These are phyloP conservation scores for Boletus rubescentipes DNA, from an alignment of 768 basidiomycete species.

Conservation along the genomic window DNA sequence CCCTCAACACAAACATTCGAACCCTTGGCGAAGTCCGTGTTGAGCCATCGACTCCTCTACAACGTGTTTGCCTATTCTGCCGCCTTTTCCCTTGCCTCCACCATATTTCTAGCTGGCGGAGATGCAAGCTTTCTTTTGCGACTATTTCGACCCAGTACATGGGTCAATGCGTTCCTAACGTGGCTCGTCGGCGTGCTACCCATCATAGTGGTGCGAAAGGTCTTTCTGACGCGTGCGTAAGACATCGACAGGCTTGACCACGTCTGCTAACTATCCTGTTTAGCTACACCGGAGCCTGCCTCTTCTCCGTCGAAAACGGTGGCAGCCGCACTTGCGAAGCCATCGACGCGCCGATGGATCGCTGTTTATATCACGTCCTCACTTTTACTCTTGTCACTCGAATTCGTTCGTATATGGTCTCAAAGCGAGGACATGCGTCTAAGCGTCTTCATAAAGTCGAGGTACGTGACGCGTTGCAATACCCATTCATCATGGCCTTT, in stretches of 20 bases:
- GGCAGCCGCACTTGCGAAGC: slow-evolving; percentile 45
- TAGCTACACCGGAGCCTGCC: slow-evolving; percentile 48
- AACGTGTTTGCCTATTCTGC: slow-evolving; percentile 53
- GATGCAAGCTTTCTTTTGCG: slow-evolving; percentile 29
- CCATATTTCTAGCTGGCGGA: slow-evolving; percentile 31
- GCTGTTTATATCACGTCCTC: slow-evolving; percentile 50
- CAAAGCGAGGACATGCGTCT: slow-evolving; percentile 42
- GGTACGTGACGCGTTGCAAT: slow-evolving; percentile 37
- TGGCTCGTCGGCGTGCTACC: slow-evolving; percentile 62
- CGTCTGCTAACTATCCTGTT: not conserved
- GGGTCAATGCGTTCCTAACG: slow-evolving; percentile 39
- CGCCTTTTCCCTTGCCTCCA: slow-evolving; percentile 45
- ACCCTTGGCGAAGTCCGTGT: slow-evolving; percentile 60
- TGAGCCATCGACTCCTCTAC: slow-evolving; percentile 58
- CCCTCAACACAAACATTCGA: slow-evolving; percentile 60
- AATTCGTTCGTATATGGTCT: slow-evolving; percentile 37
- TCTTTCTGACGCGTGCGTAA: slow-evolving; percentile 56
- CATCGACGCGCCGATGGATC: slow-evolving; percentile 45
- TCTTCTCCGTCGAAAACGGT: slow-evolving; percentile 54
- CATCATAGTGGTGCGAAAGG: slow-evolving; percentile 54
- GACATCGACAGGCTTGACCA: not conserved
- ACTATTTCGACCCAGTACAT: slow-evolving; percentile 44
- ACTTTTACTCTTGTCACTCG: slow-evolving; percentile 40
- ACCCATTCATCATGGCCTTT: not conserved
- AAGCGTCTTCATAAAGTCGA: slow-evolving; percentile 64